Evolutionary conservation across 768 basidiomycete species (phyloP).

Genomic region (Gymnopilus junonius): DNA sequence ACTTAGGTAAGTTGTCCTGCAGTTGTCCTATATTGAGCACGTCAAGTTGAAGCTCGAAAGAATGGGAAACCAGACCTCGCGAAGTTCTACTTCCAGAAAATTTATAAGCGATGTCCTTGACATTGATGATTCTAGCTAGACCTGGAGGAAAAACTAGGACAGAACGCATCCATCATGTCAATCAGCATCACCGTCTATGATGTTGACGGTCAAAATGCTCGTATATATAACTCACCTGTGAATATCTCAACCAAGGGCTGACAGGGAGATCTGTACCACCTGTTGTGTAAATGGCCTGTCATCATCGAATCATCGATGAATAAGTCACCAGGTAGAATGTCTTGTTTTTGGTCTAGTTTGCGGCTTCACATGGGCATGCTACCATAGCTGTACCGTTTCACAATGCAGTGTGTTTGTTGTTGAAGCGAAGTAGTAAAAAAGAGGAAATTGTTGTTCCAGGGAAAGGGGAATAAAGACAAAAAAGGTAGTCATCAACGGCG

Average conservation of each 20-base stretch:
- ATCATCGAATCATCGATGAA: no score
- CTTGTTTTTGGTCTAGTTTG: no score
- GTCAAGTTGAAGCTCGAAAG: no score
- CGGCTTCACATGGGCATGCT: no score
- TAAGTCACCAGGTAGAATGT: not conserved
- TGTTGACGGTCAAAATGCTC: not conserved
- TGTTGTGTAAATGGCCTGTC: not conserved
- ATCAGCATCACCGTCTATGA: not conserved
- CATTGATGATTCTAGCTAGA: no score
- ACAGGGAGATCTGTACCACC: not conserved
- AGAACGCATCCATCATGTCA: not conserved
- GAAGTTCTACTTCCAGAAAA: no score
- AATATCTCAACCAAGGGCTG: no score
- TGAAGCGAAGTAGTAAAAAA: not conserved
- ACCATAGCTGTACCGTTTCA: not conserved
- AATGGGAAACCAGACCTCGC: no score
- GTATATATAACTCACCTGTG: not conserved
- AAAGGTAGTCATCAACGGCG: conserved; percentile 19
- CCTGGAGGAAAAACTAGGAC: not conserved
- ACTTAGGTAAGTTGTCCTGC: no score
- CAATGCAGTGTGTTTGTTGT: not conserved
- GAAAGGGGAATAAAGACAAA: conserved; percentile 11
- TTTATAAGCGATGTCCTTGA: no score
- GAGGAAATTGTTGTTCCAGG: not conserved
- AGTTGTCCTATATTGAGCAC: no score